Evolutionary conservation across 768 basidiomycete species (phyloP), one percentile per base, ranked within the genome.

Genomic region (Nevesoporus exiguus): DNA sequence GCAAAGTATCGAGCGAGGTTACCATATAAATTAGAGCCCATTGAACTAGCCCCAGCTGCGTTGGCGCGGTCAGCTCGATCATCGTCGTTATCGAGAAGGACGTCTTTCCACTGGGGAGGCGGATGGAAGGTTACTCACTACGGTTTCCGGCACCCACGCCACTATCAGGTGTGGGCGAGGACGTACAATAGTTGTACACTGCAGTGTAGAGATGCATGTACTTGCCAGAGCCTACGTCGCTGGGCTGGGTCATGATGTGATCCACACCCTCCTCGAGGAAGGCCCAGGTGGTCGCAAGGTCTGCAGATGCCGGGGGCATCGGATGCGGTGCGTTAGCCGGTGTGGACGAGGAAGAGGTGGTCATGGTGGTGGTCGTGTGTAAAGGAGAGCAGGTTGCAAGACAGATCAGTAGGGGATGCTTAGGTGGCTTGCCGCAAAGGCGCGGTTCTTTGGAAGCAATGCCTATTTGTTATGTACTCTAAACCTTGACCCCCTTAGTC

Each of bases 131-230:
- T 15, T 21, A 78, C 85, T 74, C 65, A 89, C 88, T 84, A 66
- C 87, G 79, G 61, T 69, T 74, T 3, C 75, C 72, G 15, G 73
- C 55, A 10, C 71, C 68, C 3, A 69, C 61, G 24, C 49, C 25
- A 19, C 64, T 63, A 24, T 75, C 71, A 21, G 75, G 73, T 88
- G 70, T 85, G 86, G 4, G 88, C n/a, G n/a, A 89, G 30, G 88
- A 89, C 25, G 91, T 97, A 68, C 97, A 99, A 71, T 96, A 98
- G 76, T 98, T 98, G 79, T 99, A 98, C 8, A 92, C 90, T 49
- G 93, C 90, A 21, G 94, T 96, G 73, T 98, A 93, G 56, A 85
- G 77, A 58, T 70, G 80, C 91, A 88, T 93, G 69, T 93, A 92
- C 79, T 84, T 90, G 55, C 88, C 87, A 73, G 89, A 91, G n/a